Evolutionary conservation across 2,329 filamentous ascomycete genomes (phyloP).

Genomic region (Lachnellula subtilissima): DNA sequence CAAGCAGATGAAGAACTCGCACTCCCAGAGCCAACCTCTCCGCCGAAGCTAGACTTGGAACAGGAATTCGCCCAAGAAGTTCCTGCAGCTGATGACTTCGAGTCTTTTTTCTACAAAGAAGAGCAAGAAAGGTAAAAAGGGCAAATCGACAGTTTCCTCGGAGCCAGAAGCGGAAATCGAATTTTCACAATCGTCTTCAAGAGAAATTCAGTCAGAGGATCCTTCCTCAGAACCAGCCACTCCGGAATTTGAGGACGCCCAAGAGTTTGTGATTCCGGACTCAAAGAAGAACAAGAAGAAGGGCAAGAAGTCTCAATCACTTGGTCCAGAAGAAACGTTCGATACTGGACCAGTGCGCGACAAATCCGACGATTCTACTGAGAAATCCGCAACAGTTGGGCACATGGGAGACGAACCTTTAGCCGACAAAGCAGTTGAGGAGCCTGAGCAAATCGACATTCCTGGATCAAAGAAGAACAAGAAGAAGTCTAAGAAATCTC

Average conservation of each 20-base stretch:
- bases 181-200: neutral
- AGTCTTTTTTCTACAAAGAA: constrained; percentile 17
- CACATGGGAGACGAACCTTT: neutral
- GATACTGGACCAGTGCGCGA: neutral
- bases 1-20: neutral
- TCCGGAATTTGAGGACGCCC: constrained; percentile 8
- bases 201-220: neutral
- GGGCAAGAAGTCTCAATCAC: constrained; percentile 13
- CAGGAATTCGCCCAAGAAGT: neutral
- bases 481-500: constrained; percentile 30
- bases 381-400: neutral
- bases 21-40: constrained; percentile 1
- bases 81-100: neutral
- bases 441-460: constrained; percentile 3
- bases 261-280: constrained; percentile 6
- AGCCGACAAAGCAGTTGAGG: neutral
- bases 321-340: constrained; percentile 1
- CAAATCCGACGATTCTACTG: neutral
- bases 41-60: neutral
- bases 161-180: constrained; percentile 8
- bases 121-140: constrained; percentile 34
- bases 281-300: constrained; percentile 19
- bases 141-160: constrained; percentile 19
- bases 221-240: neutral
- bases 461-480: constrained; percentile 27